Conservation (phyloP, 306 rosid genomes). For the Begonia peltatifolia region DNA sequence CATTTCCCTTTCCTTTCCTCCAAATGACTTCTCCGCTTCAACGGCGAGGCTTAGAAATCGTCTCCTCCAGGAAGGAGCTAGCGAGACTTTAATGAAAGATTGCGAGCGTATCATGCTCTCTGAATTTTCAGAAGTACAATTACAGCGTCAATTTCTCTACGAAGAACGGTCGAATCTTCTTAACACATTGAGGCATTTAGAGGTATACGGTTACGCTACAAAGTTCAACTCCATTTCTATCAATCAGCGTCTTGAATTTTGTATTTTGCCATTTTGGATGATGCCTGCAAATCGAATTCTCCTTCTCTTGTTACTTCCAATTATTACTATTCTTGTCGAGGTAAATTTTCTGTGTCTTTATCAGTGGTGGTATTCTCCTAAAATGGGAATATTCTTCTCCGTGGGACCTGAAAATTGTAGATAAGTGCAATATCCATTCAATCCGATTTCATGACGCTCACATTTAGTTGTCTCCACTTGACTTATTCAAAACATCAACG, state of each 20-base stretch:
- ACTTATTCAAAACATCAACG: too few species aligned
- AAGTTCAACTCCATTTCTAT: not conserved
- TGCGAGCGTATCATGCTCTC: conserved; percentile 85
- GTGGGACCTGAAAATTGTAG: too few species aligned
- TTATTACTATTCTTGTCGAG: too few species aligned
- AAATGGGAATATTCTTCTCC: too few species aligned
- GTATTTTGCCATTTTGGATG: not conserved
- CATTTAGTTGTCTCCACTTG: too few species aligned
- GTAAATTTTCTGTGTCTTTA: too few species aligned
- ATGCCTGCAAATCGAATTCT: not conserved
- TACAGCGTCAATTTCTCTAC: conserved; percentile 45
- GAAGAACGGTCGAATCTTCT: conserved; percentile 62
- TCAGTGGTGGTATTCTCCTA: too few species aligned
- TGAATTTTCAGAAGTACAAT: conserved; percentile 65
- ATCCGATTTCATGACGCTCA: too few species aligned
- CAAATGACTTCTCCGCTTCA: conserved; percentile 51
- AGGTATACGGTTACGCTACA: conserved; percentile 29
- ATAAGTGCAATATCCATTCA: too few species aligned
- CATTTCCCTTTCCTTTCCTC: conserved; percentile 37
- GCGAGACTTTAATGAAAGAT: conserved; percentile 50
- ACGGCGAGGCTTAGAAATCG: conserved; percentile 63
- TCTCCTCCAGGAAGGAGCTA: conserved; percentile 57
- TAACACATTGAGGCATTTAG: conserved; percentile 70
- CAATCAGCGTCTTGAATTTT: too few species aligned
- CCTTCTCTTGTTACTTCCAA: not conserved